A percentile compares a stretch with the other conserved stretches of the same genome.
Evolutionary conservation across 1,284 basidiomycete species (phyloP).

Genomic region (Schizophyllum amplum): DNA sequence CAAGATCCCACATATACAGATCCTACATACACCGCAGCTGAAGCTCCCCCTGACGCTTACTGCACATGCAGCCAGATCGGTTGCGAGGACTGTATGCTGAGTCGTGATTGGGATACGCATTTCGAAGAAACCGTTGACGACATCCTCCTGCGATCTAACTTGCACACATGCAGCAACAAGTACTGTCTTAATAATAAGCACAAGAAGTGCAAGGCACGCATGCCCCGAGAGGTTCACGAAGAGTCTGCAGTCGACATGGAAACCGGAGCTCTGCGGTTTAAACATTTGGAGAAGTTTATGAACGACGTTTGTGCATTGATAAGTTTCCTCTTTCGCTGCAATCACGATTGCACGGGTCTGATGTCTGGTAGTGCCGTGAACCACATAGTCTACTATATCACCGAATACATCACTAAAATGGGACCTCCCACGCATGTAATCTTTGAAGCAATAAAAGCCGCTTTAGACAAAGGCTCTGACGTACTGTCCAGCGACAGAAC

Average conservation of each 20-base stretch:
- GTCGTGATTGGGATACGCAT: too few relatives aligned
- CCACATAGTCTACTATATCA: slow-evolving; percentile 32
- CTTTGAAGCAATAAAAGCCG: slow-evolving; percentile 25
- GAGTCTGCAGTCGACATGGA: slow-evolving; percentile 20
- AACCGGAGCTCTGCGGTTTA: slow-evolving; percentile 22
- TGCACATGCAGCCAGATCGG: too few relatives aligned
- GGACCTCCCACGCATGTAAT: slow-evolving; percentile 29
- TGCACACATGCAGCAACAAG: too few relatives aligned
- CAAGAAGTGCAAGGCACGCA: too few relatives aligned
- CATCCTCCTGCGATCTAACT: too few relatives aligned
- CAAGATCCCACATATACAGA: too few relatives aligned
- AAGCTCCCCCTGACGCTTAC: too few relatives aligned
- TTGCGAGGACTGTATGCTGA: too few relatives aligned
- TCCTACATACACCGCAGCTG: too few relatives aligned
- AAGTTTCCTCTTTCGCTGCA: slow-evolving; percentile 24
- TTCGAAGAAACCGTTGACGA: too few relatives aligned
- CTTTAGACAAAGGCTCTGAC: slow-evolving; percentile 21
- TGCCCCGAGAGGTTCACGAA: not conserved
- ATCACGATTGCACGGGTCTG: slow-evolving; percentile 36
- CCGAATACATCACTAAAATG: slow-evolving; percentile 34
- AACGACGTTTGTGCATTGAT: slow-evolving; percentile 32
- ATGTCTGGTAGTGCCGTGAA: slow-evolving; percentile 30
- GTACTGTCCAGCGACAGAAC: slow-evolving; percentile 13
- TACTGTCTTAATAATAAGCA: too few relatives aligned
- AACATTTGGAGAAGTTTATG: slow-evolving; percentile 24